phyloP scores from a whole-genome alignment of 306 rosid species.

The Datisca glomerata region DNA sequence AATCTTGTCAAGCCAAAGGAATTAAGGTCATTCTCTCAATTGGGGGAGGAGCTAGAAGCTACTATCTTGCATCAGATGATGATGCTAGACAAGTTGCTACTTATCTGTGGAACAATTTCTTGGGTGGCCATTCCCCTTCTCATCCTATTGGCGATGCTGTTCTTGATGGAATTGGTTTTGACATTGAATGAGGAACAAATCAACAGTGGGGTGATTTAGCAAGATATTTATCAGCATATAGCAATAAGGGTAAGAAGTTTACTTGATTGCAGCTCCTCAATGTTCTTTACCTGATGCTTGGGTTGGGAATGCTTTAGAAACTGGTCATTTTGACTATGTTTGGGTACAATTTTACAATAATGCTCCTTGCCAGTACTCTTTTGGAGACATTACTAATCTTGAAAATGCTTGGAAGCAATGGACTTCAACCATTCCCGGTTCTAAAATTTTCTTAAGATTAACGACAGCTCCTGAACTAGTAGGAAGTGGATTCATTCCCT shows the following conservation, averaged over 20 bases:
- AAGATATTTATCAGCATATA: conserved; percentile 23
- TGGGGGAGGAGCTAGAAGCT: conserved; percentile 43
- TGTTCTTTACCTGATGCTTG: conserved; percentile 53
- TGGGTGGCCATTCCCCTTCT: conserved; percentile 36
- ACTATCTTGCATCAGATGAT: conserved; percentile 27
- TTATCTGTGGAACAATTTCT: conserved; percentile 48
- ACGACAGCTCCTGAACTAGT: conserved; percentile 46
- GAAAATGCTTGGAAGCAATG: conserved; percentile 43
- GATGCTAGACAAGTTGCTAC: conserved; percentile 38
- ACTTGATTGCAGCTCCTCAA: conserved; percentile 42
- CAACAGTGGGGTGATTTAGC: conserved; percentile 46
- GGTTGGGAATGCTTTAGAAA: conserved; percentile 36
- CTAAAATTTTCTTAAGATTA: conserved; percentile 42
- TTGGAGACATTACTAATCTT: conserved; percentile 25
- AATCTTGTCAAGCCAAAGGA: conserved; percentile 30
- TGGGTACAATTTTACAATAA: conserved; percentile 67
- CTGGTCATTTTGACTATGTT: conserved; percentile 46
- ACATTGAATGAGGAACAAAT: conserved; percentile 47
- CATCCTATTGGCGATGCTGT: conserved; percentile 43
- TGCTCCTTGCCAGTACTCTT: conserved; percentile 34
- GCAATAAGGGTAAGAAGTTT: conserved; percentile 32
- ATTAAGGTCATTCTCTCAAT: conserved; percentile 44
- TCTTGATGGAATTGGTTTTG: conserved; percentile 54
- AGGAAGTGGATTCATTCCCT: conserved; percentile 50
- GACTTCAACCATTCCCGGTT: conserved; percentile 23